Evolutionary conservation across 805 yeast genomes (phyloP).

Genomic region (Lachancea cidri): DNA sequence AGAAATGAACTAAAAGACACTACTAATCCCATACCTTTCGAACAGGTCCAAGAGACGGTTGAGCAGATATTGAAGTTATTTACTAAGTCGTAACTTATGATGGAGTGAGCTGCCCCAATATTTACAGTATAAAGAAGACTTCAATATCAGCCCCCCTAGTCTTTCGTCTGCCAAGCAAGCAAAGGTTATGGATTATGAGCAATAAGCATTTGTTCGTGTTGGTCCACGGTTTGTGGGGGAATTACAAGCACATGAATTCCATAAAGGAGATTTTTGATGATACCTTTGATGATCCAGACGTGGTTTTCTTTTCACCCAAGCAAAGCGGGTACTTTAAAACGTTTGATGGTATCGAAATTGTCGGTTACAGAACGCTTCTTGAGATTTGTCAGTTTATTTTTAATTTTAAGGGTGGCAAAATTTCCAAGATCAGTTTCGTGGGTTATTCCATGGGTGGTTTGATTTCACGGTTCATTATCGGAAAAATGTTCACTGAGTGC

Average conservation of each 20-base stretch:
- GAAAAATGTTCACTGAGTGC: conserved; percentile 51
- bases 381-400: conserved; percentile 52
- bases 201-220: conserved; percentile 58
- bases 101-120: not conserved
- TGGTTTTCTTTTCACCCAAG: conserved; percentile 44
- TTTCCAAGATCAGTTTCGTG: conserved; percentile 56
- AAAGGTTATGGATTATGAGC: conserved; percentile 1
- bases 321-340: conserved; percentile 69
- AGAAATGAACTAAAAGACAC: conserved; percentile 21
- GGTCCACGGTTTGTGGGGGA: conserved; percentile 79
- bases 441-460: conserved; percentile 93
- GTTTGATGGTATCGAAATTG: conserved; percentile 75
- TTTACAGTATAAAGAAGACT: not conserved
- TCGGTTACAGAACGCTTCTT: conserved; percentile 63
- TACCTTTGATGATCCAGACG: conserved; percentile 38
- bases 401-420: conserved; percentile 30
- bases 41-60: conserved; percentile 34
- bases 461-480: conserved; percentile 74
- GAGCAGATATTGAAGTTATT: conserved; percentile 33
- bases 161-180: not conserved
- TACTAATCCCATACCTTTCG: conserved; percentile 25
- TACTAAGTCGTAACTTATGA: conserved; percentile 20
- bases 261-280: conserved; percentile 40
- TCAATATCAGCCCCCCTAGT: not conserved
- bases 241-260: conserved; percentile 50